Evolutionary conservation across 768 basidiomycete genomes (phyloP).

Genomic region (Pholiota conissans): DNA sequence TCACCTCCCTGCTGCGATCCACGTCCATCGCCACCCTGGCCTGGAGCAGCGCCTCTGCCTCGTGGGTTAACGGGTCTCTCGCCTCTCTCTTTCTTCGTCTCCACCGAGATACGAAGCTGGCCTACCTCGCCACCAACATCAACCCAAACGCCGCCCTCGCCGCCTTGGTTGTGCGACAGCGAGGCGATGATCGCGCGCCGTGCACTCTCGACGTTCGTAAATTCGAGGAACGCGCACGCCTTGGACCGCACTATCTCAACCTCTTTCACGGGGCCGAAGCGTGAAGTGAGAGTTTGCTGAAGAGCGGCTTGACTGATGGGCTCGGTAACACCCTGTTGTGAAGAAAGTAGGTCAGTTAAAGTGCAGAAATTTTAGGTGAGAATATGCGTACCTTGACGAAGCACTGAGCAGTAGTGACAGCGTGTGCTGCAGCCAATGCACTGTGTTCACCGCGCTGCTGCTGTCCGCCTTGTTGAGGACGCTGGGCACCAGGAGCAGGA

Average conservation of each 20-base stretch:
- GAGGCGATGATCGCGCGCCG: slow-evolving; percentile 80
- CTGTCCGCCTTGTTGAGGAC: slow-evolving; percentile 7
- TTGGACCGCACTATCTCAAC: slow-evolving; percentile 85
- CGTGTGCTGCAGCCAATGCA: slow-evolving; percentile 53
- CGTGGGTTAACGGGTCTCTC: slow-evolving; percentile 58
- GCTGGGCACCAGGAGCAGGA: slow-evolving; percentile 30
- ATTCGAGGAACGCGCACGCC: slow-evolving; percentile 96
- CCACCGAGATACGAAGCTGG: slow-evolving; percentile 66
- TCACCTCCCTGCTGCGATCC: slow-evolving; percentile 9
- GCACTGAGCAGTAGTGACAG: slow-evolving; percentile 72
- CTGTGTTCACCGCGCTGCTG: slow-evolving; percentile 40
- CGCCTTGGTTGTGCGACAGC: slow-evolving; percentile 66
- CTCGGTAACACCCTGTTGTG: slow-evolving; percentile 67
- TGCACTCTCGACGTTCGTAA: slow-evolving; percentile 74
- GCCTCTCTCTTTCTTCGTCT: slow-evolving; percentile 89
- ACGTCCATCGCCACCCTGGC: slow-evolving; percentile 27
- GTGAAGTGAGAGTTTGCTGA: slow-evolving; percentile 44
- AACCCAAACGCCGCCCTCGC: slow-evolving; percentile 86
- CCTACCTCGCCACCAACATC: slow-evolving; percentile 59
- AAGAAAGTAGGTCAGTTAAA: slow-evolving; percentile 6
- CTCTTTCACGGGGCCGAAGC: slow-evolving; percentile 85
- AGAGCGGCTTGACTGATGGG: slow-evolving; percentile 55
- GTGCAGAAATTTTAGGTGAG: background rate
- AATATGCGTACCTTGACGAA: slow-evolving; percentile 80
- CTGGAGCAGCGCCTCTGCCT: slow-evolving; percentile 39